Evolutionary conservation across 2,329 filamentous ascomycete species (phyloP), one percentile per base, ranked within the genome.

Genomic region (Zasmidium cellare): DNA sequence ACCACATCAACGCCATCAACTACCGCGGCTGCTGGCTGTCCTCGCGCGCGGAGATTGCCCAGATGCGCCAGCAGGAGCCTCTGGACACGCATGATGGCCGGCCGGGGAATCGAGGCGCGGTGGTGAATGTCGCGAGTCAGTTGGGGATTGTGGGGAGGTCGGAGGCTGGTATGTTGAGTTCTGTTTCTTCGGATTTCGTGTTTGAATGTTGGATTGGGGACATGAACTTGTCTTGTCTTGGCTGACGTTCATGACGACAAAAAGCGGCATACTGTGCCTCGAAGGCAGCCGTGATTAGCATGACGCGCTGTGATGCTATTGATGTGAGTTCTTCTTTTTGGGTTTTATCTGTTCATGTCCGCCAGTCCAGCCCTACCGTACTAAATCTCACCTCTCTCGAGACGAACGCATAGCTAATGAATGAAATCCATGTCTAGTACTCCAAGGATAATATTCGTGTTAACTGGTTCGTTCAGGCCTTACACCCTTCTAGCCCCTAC

Each of bases 241-340:
- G 24, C 25, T 59, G 45, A 59, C 25, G 16, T 22, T 24, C 6
- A 3, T 35, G 6, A 28, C 5, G 25, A 28, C 11, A 11, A 28
- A 3, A 35, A 79, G 77, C 77, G 1, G 75, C 75, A 2, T 81
- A 81, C 57, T 77, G 74, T 55, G 77, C 77, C 1, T 75, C 74
- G 3, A 81, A 80, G 54, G 76, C 77, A 3, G 79, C 77, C 1
- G 73, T 80, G 0, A 75, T 79, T 7, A 73, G 73, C 38, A 69
- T 81, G 69, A 81, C 79, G 2, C 77, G 73, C 57, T 75, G 73
- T 51, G 78, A 80, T 69, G 79, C 79, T n/a, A 76, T 80, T 41
- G 76, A 80, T 62, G 77, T 78, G 53, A 60, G 72, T 66, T 11
- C 22, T 16, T 45, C 22, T 18, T 19, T 12, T 16, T n/a, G n/a